Percentiles rank a stretch among this genome's conserved stretches.
Conservation (phyloP, 192 early-diverging fungal species). For the Linnemannia schmuckeri region DNA sequence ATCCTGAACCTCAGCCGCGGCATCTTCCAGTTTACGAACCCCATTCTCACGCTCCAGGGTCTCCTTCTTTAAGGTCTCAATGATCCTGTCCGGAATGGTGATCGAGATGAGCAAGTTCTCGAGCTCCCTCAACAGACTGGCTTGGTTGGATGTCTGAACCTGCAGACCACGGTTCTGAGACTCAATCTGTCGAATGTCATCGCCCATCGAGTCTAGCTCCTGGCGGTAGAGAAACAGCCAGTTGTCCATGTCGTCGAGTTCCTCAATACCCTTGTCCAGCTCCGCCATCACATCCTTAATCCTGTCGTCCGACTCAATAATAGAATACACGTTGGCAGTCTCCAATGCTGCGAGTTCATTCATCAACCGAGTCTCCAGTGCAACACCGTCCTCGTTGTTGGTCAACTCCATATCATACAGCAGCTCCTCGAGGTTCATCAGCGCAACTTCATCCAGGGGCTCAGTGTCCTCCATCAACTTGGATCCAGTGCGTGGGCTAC, state of each 20-base stretch:
- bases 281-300: slow-evolving; percentile 83
- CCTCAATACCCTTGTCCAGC: slow-evolving; percentile 85
- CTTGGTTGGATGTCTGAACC: slow-evolving; percentile 90
- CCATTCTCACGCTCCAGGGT: slow-evolving; percentile 72
- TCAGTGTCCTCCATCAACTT: slow-evolving; percentile 41
- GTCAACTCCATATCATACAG: slow-evolving; percentile 92
- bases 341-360: slow-evolving; percentile 90
- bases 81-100: slow-evolving; percentile 70
- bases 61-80: slow-evolving; percentile 75
- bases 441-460: slow-evolving; percentile 70
- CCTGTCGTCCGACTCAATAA: slow-evolving; percentile 92
- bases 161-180: slow-evolving; percentile 92
- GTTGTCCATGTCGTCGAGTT: slow-evolving; percentile 88
- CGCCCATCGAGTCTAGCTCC: slow-evolving; percentile 81
- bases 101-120: slow-evolving; percentile 76
- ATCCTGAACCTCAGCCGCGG: slow-evolving; percentile 76
- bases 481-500: slow-evolving; percentile 24
- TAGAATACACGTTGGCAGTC: slow-evolving; percentile 93
- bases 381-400: slow-evolving; percentile 87
- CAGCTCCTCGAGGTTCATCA: slow-evolving; percentile 83
- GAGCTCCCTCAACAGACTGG: slow-evolving; percentile 85
- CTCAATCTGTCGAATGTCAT: slow-evolving; percentile 94
- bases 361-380: slow-evolving; percentile 85
- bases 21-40: slow-evolving; percentile 71
- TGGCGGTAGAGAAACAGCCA: slow-evolving; percentile 89